A percentile compares a stretch with the other conserved stretches of the same genome.
These are phyloP conservation scores for Rutstroemia sydowiana DNA, from an alignment of 2,329 filamentous ascomycete genomes.

Conservation along the genomic window DNA sequence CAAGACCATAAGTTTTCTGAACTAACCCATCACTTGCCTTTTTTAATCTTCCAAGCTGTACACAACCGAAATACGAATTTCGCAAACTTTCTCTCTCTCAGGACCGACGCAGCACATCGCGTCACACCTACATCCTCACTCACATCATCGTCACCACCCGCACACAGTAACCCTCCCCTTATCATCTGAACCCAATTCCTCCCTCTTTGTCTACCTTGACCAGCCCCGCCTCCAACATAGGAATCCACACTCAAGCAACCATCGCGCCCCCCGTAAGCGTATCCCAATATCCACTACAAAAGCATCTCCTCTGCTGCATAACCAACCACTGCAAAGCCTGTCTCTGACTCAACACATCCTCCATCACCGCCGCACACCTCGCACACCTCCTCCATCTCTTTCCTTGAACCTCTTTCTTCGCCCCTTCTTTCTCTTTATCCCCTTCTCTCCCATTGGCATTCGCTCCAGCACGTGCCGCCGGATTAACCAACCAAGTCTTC, in stretches of 20 bases:
- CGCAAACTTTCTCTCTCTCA: too few species aligned
- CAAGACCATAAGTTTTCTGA: too few species aligned
- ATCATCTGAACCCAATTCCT: too few species aligned
- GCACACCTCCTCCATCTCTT: conserved; percentile 29
- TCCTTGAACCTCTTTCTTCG: neutral
- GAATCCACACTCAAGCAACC: conserved; percentile 15
- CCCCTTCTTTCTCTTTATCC: neutral
- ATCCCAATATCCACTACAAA: conserved; percentile 30
- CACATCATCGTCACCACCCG: too few species aligned
- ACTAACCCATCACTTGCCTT: too few species aligned
- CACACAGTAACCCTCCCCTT: too few species aligned
- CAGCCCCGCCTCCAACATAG: too few species aligned
- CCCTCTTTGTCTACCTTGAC: too few species aligned
- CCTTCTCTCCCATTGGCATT: conserved; percentile 4
- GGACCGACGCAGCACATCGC: too few species aligned
- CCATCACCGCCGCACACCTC: conserved; percentile 30
- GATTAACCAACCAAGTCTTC: conserved; percentile 26
- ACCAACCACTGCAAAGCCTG: conserved; percentile 29
- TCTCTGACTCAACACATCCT: conserved; percentile 27
- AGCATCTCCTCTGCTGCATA: conserved; percentile 30
- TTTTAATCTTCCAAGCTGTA: too few species aligned
- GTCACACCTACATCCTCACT: too few species aligned
- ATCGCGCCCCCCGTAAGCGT: conserved; percentile 24
- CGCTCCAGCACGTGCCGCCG: conserved; percentile 6
- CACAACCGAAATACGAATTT: too few species aligned